phyloP scores from a whole-genome alignment of 2,329 filamentous ascomycete species.

The Grosmannia clavigera region DNA sequence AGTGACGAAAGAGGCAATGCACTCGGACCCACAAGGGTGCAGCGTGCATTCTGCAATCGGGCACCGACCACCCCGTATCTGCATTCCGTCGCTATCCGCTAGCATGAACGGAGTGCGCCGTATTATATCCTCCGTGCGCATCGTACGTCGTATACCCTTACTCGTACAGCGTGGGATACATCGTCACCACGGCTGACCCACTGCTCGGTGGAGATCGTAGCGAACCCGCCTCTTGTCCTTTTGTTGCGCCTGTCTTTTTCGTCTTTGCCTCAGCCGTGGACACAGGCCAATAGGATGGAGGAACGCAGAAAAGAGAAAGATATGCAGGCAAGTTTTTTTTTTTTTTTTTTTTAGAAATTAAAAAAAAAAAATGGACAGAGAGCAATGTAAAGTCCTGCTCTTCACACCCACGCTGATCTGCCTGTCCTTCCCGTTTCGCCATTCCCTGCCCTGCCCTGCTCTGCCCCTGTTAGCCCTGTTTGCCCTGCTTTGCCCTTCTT shows the following conservation, averaged over 20 bases:
- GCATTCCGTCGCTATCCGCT: neutral
- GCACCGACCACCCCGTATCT: constrained; percentile 1
- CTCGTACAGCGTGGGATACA: too few relatives aligned
- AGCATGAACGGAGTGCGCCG: neutral
- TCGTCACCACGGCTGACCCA: too few relatives aligned
- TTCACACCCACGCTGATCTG: neutral
- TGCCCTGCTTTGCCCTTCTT: neutral
- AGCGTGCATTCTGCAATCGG: constrained; percentile 4
- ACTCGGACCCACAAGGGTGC: neutral
- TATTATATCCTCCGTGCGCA: neutral
- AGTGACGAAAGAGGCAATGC: neutral
- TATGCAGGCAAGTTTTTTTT: too few relatives aligned
- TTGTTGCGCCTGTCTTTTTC: too few relatives aligned
- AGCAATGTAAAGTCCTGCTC: too few relatives aligned
- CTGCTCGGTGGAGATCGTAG: too few relatives aligned
- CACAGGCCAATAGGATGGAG: too few relatives aligned
- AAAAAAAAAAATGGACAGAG: too few relatives aligned
- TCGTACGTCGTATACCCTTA: neutral
- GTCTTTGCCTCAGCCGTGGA: too few relatives aligned
- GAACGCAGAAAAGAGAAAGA: too few relatives aligned
- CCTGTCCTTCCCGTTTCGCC: neutral
- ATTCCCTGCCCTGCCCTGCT: neutral
- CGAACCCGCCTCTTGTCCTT: too few relatives aligned
- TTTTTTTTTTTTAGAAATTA: too few relatives aligned
- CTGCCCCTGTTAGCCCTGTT: neutral